A percentile compares a stretch with the other conserved stretches of the same genome.
These are phyloP conservation scores for Carnegiea gigantea DNA, from an alignment of 179 eudicot genomes.

Conservation along the genomic window DNA sequence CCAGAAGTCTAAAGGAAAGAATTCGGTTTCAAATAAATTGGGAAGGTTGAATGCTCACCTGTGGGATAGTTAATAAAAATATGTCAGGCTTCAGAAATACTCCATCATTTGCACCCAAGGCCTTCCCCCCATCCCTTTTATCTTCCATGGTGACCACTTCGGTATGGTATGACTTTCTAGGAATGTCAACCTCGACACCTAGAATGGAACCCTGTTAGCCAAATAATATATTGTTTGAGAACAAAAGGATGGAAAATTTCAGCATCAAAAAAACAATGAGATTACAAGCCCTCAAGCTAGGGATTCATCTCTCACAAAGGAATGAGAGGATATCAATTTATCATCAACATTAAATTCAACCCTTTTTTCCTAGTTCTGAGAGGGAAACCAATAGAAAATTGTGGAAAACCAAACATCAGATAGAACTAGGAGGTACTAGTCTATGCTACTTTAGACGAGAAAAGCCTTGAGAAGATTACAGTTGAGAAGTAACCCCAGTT, in stretches of 20 bases:
- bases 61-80: conserved; percentile 66
- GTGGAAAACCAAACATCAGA: not conserved
- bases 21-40: conserved; percentile 5
- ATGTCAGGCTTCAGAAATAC: conserved; percentile 58
- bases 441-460: not conserved
- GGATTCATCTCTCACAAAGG: not conserved
- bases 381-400: not conserved
- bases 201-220: conserved; percentile 99
- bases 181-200: conserved; percentile 60
- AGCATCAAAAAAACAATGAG: not conserved
- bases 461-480: not conserved
- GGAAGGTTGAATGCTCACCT: conserved; percentile 36
- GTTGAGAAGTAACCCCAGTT: not conserved
- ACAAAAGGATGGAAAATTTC: conserved; percentile 19
- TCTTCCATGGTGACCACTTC: conserved; percentile 32
- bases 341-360: not conserved
- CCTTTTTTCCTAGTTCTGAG: no score
- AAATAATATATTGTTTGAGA: conserved; percentile 59
- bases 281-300: not conserved
- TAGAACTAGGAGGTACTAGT: not conserved
- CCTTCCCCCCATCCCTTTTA: conserved; percentile 17
- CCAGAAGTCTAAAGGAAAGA: not conserved
- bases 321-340: not conserved
- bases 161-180: conserved; percentile 38
- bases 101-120: conserved; percentile 31